These are phyloP conservation scores for Fraxinus platypoda DNA, from an alignment of 305 asterid species.

Conservation along the genomic window DNA sequence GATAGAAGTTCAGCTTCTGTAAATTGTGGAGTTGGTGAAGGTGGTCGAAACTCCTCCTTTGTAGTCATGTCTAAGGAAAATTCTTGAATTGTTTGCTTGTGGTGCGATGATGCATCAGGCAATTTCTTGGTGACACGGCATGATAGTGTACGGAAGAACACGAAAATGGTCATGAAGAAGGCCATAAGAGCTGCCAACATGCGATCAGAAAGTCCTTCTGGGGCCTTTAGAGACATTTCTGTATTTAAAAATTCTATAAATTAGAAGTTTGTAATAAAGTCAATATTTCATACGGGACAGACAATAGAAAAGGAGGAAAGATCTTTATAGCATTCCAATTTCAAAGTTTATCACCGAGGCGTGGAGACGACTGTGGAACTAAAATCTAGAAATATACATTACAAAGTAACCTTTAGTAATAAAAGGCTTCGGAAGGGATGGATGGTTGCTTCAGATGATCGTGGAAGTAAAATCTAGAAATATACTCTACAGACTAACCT, in stretches of 20 bases:
- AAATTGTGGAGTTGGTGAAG: slow-evolving; percentile 75
- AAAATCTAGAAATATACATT: slow-evolving; percentile 9
- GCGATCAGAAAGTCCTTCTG: slow-evolving; percentile 56
- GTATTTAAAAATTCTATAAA: slow-evolving; percentile 11
- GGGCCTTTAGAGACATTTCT: slow-evolving; percentile 60
- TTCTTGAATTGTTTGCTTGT: slow-evolving; percentile 43
- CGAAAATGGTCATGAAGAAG: slow-evolving; percentile 64
- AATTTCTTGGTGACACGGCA: slow-evolving; percentile 50
- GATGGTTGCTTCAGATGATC: slow-evolving; percentile 23
- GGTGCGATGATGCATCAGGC: slow-evolving; percentile 43
- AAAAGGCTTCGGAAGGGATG: slow-evolving; percentile 48
- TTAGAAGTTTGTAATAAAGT: neutral
- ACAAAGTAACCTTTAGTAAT: slow-evolving; percentile 59
- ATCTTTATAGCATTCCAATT: neutral
- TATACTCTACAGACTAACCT: slow-evolving; percentile 46
- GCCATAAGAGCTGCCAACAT: slow-evolving; percentile 61
- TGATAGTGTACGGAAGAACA: slow-evolving; percentile 55
- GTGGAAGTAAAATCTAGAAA: slow-evolving; percentile 11
- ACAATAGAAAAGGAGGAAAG: neutral
- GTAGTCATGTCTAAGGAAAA: slow-evolving; percentile 46
- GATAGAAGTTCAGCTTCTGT: slow-evolving; percentile 79
- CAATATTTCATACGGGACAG: neutral
- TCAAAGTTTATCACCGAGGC: neutral
- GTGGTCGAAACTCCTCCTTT: slow-evolving; percentile 76
- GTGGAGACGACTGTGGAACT: neutral